Percentiles rank a stretch among this genome's conserved stretches.
These are phyloP conservation scores for Cenchrus americanus DNA, from an alignment of 176 grass and related monocot species.

Conservation along the genomic window DNA sequence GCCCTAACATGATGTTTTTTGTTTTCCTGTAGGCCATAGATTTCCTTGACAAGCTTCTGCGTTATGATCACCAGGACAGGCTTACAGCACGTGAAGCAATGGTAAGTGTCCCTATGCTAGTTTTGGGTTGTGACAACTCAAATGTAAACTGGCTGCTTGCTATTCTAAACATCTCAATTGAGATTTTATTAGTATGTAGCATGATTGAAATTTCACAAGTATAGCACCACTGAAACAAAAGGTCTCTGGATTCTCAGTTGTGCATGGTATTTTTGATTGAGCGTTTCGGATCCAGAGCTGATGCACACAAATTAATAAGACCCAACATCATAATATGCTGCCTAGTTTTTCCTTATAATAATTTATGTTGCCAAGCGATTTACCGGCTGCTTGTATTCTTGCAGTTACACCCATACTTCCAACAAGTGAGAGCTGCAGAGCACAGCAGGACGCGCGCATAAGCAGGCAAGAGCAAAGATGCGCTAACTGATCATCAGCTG, in stretches of 20 bases:
- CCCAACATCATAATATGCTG: not conserved
- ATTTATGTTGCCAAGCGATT: not conserved
- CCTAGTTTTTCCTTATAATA: not conserved
- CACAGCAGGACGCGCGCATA: constrained; percentile 71
- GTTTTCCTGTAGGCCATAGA: constrained; percentile 77
- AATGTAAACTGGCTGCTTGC: not conserved
- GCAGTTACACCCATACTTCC: constrained; percentile 90
- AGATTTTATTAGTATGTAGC: too few species aligned
- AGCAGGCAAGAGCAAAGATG: constrained; percentile 4
- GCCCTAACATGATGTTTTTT: constrained; percentile 11
- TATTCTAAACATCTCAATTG: not conserved
- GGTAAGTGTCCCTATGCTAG: constrained; percentile 50
- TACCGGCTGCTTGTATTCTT: constrained; percentile 15
- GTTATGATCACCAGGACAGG: constrained; percentile 96
- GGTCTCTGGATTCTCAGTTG: not conserved
- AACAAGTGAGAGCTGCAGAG: constrained; percentile 88
- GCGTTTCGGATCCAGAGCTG: not conserved
- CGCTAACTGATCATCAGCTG: not conserved
- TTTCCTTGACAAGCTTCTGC: constrained; percentile 97
- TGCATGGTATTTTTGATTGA: not conserved
- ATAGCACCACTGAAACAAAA: not conserved
- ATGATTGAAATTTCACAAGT: not conserved
- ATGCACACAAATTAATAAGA: not conserved
- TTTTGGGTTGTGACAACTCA: not conserved
- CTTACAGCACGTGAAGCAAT: constrained; percentile 94